phyloP scores from a whole-genome alignment of 305 asterid species.

The Fraxinus latifolia region DNA sequence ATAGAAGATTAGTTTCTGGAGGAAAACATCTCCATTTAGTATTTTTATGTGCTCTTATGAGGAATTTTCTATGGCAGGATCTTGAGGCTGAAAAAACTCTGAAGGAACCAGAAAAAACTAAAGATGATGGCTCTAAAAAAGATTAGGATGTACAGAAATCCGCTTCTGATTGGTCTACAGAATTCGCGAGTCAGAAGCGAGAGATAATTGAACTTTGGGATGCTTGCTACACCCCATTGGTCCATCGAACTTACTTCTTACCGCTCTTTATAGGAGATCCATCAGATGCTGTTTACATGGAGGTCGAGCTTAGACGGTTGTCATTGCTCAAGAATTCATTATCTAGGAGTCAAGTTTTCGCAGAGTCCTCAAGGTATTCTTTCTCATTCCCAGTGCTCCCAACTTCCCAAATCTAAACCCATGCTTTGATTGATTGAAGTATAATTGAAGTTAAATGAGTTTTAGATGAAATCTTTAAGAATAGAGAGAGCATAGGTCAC shows the following conservation, averaged over 20 bases:
- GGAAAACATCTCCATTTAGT: neutral
- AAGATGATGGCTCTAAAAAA: constrained; percentile 18
- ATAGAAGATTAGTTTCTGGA: neutral
- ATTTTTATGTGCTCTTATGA: neutral
- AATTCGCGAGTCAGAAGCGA: constrained; percentile 64
- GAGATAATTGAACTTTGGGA: constrained; percentile 78
- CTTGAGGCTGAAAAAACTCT: constrained; percentile 1
- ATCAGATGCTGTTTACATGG: constrained; percentile 78
- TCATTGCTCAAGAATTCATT: constrained; percentile 56
- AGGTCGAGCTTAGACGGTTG: constrained; percentile 85
- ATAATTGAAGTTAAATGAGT: neutral
- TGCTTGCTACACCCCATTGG: constrained; percentile 61
- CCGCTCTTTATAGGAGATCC: constrained; percentile 84
- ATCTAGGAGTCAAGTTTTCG: constrained; percentile 29
- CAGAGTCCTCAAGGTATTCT: constrained; percentile 51
- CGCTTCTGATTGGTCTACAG: constrained; percentile 43
- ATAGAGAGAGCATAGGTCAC: neutral
- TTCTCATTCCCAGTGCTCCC: constrained; percentile 9
- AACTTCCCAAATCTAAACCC: neutral
- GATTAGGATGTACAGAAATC: constrained; percentile 26
- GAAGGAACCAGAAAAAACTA: constrained; percentile 9
- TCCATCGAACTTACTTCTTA: constrained; percentile 75
- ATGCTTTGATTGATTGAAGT: neutral
- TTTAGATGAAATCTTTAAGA: neutral
- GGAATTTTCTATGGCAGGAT: constrained; percentile 30